phyloP scores from a whole-genome alignment of 140 eudicot species.

The Ambrosia hybrid region DNA sequence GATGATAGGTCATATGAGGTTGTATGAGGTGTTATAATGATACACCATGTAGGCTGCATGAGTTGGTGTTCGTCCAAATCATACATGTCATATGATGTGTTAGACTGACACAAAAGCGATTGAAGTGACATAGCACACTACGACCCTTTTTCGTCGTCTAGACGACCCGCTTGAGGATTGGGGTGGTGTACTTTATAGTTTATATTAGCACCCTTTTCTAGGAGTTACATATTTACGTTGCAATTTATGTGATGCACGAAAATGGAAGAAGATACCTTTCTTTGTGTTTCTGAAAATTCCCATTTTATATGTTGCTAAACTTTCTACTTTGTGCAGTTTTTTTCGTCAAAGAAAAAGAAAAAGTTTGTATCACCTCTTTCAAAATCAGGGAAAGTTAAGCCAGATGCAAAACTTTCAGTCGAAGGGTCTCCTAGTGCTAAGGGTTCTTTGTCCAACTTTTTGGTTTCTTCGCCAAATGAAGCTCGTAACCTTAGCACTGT shows the following conservation, averaged over 20 bases:
- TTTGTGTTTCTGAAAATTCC: background rate
- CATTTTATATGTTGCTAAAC: conserved; percentile 8
- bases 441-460: conserved; percentile 67
- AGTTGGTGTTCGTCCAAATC: no score
- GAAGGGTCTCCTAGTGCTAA: conserved; percentile 79
- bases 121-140: no score
- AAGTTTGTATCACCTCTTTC: conserved; percentile 50
- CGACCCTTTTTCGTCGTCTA: no score
- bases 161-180: no score
- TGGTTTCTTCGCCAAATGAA: conserved; percentile 62
- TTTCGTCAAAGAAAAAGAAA: conserved; percentile 78
- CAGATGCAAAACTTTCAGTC: conserved; percentile 43
- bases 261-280: conserved; percentile 8
- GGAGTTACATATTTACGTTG: background rate
- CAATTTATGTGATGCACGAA: background rate
- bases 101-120: no score
- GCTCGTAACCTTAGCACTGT: conserved; percentile 30
- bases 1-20: no score
- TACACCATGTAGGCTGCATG: no score
- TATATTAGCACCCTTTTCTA: background rate
- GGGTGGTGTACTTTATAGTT: no score
- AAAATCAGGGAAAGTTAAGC: conserved; percentile 49
- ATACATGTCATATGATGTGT: no score
- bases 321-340: conserved; percentile 59
- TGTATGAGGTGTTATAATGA: no score